Evolutionary conservation across 1,139 yeast species (phyloP).

Genomic region (Sugiyamaella japonica): DNA sequence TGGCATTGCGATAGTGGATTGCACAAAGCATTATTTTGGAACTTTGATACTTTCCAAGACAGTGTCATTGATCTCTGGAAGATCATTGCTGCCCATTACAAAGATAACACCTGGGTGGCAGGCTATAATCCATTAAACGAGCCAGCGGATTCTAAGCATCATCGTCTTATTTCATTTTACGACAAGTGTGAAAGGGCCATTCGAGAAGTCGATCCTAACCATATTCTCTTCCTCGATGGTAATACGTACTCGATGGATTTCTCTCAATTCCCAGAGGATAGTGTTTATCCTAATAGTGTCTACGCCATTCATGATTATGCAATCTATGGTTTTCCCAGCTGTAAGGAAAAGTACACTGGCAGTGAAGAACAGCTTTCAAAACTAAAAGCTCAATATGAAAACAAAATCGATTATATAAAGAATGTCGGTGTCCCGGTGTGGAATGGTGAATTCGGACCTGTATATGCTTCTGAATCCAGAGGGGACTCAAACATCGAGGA

Average conservation of each 20-base stretch:
- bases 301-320: conserved; percentile 50
- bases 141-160: conserved; percentile 47
- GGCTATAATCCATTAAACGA: conserved; percentile 52
- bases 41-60: conserved; percentile 48
- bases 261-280: conserved; percentile 44
- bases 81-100: conserved; percentile 46
- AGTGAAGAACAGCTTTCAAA: conserved; percentile 40
- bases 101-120: conserved; percentile 49
- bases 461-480: conserved; percentile 47
- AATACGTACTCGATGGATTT: conserved; percentile 52
- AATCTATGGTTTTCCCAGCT: conserved; percentile 44
- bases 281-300: conserved; percentile 43
- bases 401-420: conserved; percentile 47
- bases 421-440: conserved; percentile 47
- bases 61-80: conserved; percentile 46
- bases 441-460: conserved; percentile 56
- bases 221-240: conserved; percentile 48
- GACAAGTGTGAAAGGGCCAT: conserved; percentile 41
- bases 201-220: conserved; percentile 47
- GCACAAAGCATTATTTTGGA: conserved; percentile 49
- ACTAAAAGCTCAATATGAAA: conserved; percentile 41
- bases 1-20: conserved; percentile 50
- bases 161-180: conserved; percentile 44
- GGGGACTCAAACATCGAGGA: conserved; percentile 45
- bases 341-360: conserved; percentile 40